Evolutionary conservation across 257 asterid genomes (phyloP), one percentile per base, ranked within the genome.

Genomic region (Cruciata laevipes): DNA sequence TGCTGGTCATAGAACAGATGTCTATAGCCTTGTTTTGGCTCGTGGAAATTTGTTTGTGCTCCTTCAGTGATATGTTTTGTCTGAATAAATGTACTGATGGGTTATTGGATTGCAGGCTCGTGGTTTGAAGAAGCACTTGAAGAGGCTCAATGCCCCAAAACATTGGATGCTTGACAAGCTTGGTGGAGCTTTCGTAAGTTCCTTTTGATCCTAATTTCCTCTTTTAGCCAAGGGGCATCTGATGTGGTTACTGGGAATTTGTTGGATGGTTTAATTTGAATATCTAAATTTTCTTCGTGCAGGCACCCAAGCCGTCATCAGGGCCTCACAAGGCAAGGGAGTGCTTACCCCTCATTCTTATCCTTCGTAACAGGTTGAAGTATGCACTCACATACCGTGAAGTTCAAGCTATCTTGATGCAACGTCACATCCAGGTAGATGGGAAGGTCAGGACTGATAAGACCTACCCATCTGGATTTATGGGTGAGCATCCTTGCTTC

Each of bases 301-400:
- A 87, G 95, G 95, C 95, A 12, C 92, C 93, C 51, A 88, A 88
- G 68, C 95, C 90, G 16, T 85, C 95, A 10, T 88, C 95, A 30
- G 95, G 93, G 38, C 95, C 95, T 16, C 95, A 88, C 83, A 88
- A 88, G 51, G 84, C 95, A 1, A 85, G 95, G 85, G 95, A 88
- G 65, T 85, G 93, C 77, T 74, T 88, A 83, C 90, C 95, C 59
- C 77, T 88, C 72, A 81, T 82, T 56, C 88, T 88, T 27, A 85
- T 85, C 47, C 61, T 88, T 69, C 85, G 92, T 23, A 82, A 88
- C 73, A 85, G 93, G 84, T 69, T 88, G 73, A 85, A 85, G 66
- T 83, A 88, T 81, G 95, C 92, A 55, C 76, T 88, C 3, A 85
- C 85, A 4, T 88, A 85, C 61, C 87, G 87, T 73, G 92, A 87